A percentile compares a stretch with the other conserved stretches of the same genome.
phyloP scores from a whole-genome alignment of 768 basidiomycete genomes.

The Boletus subcaerulescens region DNA sequence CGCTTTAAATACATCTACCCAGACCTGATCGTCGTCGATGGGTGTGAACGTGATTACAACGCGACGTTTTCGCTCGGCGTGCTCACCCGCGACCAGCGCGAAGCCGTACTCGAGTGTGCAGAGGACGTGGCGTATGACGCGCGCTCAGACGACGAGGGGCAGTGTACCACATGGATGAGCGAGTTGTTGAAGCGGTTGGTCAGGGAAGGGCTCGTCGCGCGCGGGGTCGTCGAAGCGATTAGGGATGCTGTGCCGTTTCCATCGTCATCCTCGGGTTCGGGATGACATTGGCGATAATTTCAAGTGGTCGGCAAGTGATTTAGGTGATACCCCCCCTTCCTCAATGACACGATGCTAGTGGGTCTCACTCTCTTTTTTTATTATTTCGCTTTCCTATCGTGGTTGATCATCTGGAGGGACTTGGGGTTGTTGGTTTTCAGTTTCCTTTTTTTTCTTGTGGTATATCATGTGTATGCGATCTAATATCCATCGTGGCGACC shows the following conservation, averaged over 20 bases:
- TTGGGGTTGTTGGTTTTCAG: too few relatives aligned
- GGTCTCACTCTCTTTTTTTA: too few relatives aligned
- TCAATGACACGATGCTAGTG: too few relatives aligned
- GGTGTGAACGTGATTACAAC: conserved; percentile 4
- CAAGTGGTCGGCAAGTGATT: too few relatives aligned
- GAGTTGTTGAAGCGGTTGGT: conserved; percentile 17
- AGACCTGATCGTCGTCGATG: conserved; percentile 26
- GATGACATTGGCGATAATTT: too few relatives aligned
- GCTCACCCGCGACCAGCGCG: conserved; percentile 25
- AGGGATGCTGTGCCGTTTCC: conserved; percentile 11
- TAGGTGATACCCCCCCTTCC: too few relatives aligned
- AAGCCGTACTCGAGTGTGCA: conserved; percentile 24
- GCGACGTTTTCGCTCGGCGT: conserved; percentile 14
- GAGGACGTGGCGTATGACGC: conserved; percentile 23
- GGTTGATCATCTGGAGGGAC: neutral
- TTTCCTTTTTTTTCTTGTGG: too few relatives aligned
- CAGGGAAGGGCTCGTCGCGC: conserved; percentile 10
- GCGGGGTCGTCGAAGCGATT: conserved; percentile 8
- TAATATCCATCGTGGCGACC: too few relatives aligned
- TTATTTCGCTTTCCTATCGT: neutral
- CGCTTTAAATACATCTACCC: conserved; percentile 24
- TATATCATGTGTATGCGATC: too few relatives aligned
- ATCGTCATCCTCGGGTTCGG: too few relatives aligned
- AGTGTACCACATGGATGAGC: conserved; percentile 18
- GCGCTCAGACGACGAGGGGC: neutral